phyloP scores from a whole-genome alignment of 2,329 filamentous ascomycete genomes.

The Fusarium bactridioides region DNA sequence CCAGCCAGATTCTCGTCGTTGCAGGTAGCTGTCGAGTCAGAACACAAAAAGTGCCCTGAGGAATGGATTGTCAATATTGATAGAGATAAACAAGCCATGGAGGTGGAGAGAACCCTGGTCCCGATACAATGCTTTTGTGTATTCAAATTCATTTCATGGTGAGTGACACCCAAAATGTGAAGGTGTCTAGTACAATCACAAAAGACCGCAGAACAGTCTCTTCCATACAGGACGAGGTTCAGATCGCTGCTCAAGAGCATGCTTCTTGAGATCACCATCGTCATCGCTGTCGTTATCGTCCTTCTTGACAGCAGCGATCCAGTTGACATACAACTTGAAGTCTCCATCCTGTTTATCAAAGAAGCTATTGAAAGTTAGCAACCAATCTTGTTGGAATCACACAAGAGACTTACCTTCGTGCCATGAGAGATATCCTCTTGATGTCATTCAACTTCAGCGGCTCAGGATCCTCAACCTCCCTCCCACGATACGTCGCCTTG shows the following conservation, averaged over 20 bases:
- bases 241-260: background rate
- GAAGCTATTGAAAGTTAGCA: slow-evolving; percentile 63
- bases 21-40: background rate
- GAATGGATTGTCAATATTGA: no score
- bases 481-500: slow-evolving; percentile 77
- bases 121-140: background rate
- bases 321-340: slow-evolving; percentile 55
- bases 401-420: slow-evolving; percentile 69
- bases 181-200: slow-evolving; percentile 11
- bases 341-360: slow-evolving; percentile 77
- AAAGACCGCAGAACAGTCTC: slow-evolving; percentile 41
- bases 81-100: background rate
- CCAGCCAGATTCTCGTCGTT: background rate
- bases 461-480: slow-evolving; percentile 65
- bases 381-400: background rate
- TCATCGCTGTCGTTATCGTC: slow-evolving; percentile 37
- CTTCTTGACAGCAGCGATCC: slow-evolving; percentile 42
- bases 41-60: background rate
- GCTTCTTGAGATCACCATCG: slow-evolving; percentile 36
- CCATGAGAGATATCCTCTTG: slow-evolving; percentile 78
- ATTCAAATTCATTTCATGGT: background rate
- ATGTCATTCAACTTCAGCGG: slow-evolving; percentile 67
- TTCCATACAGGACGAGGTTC: slow-evolving; percentile 34
- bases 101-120: background rate
- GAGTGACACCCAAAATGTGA: background rate